A percentile compares a stretch with the other conserved stretches of the same genome.
phyloP scores from a whole-genome alignment of 805 yeast species.

The Saccharomycopsis malanga region DNA sequence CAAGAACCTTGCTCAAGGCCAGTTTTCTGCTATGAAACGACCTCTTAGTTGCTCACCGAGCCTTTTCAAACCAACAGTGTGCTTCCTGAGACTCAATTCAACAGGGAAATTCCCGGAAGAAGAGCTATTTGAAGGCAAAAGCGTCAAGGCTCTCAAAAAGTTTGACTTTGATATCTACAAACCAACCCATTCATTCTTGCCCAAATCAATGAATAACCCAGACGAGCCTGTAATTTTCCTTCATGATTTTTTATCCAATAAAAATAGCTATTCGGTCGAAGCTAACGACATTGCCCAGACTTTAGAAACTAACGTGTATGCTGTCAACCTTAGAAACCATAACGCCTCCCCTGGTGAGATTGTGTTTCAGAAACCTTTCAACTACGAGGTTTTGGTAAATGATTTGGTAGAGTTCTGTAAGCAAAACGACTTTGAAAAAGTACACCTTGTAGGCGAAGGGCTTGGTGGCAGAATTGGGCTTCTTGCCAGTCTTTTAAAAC shows the following conservation, averaged over 20 bases:
- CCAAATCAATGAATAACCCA: slow-evolving; percentile 17
- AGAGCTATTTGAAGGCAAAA: background rate
- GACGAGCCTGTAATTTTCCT: slow-evolving; percentile 19
- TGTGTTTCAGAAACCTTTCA: slow-evolving; percentile 1
- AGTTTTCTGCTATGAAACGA: too few relatives aligned
- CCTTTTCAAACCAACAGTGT: too few relatives aligned
- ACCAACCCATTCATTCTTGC: slow-evolving; percentile 20
- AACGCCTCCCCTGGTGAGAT: background rate
- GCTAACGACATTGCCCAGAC: slow-evolving; percentile 19
- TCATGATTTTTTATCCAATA: slow-evolving; percentile 14
- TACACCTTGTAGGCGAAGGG: slow-evolving; percentile 20
- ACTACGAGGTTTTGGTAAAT: slow-evolving; percentile 9
- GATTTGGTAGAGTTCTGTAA: slow-evolving; percentile 13
- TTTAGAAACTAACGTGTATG: slow-evolving; percentile 19
- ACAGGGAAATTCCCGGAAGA: background rate
- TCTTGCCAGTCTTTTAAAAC: slow-evolving; percentile 5
- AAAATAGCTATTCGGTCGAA: slow-evolving; percentile 7
- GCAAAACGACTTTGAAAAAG: slow-evolving; percentile 7
- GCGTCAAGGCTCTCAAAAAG: background rate
- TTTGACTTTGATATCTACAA: slow-evolving; percentile 13
- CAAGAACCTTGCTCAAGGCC: too few relatives aligned
- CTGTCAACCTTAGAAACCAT: slow-evolving; percentile 13
- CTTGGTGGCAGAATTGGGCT: slow-evolving; percentile 18
- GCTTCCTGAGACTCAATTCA: background rate
- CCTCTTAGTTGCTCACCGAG: too few relatives aligned